These are phyloP conservation scores for Xylariaceae sp. DNA, from an alignment of 2,329 filamentous ascomycete species.

Conservation along the genomic window DNA sequence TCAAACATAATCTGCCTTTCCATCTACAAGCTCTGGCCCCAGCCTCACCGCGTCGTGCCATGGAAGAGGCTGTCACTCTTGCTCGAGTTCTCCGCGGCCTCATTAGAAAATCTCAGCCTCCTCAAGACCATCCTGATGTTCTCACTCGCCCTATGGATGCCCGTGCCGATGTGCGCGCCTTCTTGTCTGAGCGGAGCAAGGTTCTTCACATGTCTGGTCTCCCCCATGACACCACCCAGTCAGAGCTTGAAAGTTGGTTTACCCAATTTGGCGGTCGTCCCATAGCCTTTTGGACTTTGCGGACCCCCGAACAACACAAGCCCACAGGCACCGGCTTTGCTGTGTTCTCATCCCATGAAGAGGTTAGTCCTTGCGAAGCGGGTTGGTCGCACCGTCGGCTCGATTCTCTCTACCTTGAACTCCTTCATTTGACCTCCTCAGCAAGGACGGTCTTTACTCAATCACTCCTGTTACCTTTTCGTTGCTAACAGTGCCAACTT, in stretches of 20 bases:
- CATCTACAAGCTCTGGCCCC: conserved; percentile 95
- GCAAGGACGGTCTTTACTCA: neutral
- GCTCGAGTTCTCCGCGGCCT: conserved; percentile 90
- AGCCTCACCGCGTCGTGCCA: conserved; percentile 91
- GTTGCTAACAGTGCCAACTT: conserved; percentile 17
- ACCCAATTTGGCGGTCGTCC: conserved; percentile 97
- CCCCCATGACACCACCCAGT: conserved; percentile 97
- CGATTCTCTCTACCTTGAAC: neutral
- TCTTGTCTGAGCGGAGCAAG: conserved; percentile 95
- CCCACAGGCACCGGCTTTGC: conserved; percentile 98
- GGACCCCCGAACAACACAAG: conserved; percentile 98
- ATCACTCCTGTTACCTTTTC: neutral
- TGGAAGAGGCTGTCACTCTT: conserved; percentile 96
- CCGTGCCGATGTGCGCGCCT: conserved; percentile 92
- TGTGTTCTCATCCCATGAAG: conserved; percentile 98
- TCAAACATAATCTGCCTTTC: conserved; percentile 98
- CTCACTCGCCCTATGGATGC: conserved; percentile 96
- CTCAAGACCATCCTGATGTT: conserved; percentile 92
- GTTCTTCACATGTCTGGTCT: conserved; percentile 97
- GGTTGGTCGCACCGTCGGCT: neutral
- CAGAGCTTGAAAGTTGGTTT: conserved; percentile 98
- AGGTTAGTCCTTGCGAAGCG: conserved; percentile 67
- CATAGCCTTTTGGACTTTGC: conserved; percentile 98
- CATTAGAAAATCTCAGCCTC: conserved; percentile 93
- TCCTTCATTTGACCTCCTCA: neutral